Base-by-base conservation (phyloP, 306 rosid species). In the Morella rubra region DNA sequence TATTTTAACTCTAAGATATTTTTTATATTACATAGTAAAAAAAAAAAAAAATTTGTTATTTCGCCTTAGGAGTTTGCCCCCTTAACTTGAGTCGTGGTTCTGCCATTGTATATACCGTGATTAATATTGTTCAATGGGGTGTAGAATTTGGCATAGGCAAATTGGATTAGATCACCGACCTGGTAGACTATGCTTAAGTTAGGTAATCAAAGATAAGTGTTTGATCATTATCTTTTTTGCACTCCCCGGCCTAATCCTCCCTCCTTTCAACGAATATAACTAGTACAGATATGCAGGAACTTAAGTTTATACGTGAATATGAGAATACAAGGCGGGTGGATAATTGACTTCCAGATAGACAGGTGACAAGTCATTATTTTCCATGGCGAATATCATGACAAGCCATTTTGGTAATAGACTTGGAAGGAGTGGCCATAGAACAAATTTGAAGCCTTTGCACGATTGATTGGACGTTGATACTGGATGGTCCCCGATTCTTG, bases 371-470 rank as follows among this genome's bases (percentile, higher is more conserved):
- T 71, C 64, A 49, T 55, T 18, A 45, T 75, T 60, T 69, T 72
- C 11, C 60, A 70, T 20, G 52, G 27, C 27, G 72, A 76, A 71
- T 62, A 44, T 47, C 40, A 41, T 15, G 55, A 78, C 54, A 71
- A 59, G 62, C 71, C 54, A 71, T 51, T 71, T 72, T 71, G 75
- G 44, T n/a, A 55, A 27, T 14, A 45, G 71, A 80, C 13, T 46
- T n/a, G 12, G 67, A 74, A 47, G 71, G 68, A 65, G 56, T 44
- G 68, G 27, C 6, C 19, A 10, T 40, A 51, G 37, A 22, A 14
- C 64, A 47, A 58, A n/a, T 32, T 69, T 65, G 64, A 68, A 53
- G 61, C 50, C 50, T 49, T 6, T 49, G 75, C 18, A 10, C 44
- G 50, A 73, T 72, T 61, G 71, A 47, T 50, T 73, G 69, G 51